Evolutionary conservation across 768 basidiomycete species (phyloP).

Genomic region (Sutorius australiensis): DNA sequence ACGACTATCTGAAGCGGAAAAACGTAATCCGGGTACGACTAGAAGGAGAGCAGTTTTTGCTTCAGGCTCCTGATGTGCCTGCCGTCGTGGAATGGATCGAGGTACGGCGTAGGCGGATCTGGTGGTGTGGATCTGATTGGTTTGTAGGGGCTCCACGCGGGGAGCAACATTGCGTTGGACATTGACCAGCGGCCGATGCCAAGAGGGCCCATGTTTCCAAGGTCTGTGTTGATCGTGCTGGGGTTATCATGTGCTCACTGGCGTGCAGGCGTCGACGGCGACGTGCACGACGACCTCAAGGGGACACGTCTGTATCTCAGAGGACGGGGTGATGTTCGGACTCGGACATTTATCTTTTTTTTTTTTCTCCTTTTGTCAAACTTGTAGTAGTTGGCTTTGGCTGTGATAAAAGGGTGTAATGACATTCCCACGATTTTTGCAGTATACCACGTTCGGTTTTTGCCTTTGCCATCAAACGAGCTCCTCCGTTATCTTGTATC

Average conservation of each 20-base stretch:
- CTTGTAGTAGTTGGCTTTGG: too few species aligned
- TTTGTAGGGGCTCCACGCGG: slow-evolving; percentile 81
- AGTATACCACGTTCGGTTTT: slow-evolving; percentile 30
- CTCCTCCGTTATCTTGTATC: slow-evolving; percentile 33
- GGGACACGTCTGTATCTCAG: background rate
- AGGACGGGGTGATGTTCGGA: background rate
- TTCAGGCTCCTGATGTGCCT: slow-evolving; percentile 81
- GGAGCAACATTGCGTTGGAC: slow-evolving; percentile 88
- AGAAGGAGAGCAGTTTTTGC: slow-evolving; percentile 94
- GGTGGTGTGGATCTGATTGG: slow-evolving; percentile 4
- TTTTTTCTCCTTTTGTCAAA: too few species aligned
- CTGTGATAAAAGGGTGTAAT: too few species aligned
- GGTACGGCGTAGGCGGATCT: slow-evolving; percentile 41
- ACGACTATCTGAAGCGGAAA: slow-evolving; percentile 90
- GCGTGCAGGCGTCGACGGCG: slow-evolving; percentile 27
- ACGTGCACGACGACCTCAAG: slow-evolving; percentile 17
- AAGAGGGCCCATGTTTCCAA: slow-evolving; percentile 79
- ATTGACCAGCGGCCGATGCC: slow-evolving; percentile 92
- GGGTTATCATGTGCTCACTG: background rate
- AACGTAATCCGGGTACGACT: slow-evolving; percentile 90
- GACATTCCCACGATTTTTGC: slow-evolving; percentile 31
- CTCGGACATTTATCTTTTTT: background rate
- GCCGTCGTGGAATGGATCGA: slow-evolving; percentile 96
- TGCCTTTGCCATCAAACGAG: slow-evolving; percentile 32
- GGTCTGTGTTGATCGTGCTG: slow-evolving; percentile 36